phyloP scores from a whole-genome alignment of 2,329 filamentous ascomycete genomes.

The Leptosphaerulina australis region DNA sequence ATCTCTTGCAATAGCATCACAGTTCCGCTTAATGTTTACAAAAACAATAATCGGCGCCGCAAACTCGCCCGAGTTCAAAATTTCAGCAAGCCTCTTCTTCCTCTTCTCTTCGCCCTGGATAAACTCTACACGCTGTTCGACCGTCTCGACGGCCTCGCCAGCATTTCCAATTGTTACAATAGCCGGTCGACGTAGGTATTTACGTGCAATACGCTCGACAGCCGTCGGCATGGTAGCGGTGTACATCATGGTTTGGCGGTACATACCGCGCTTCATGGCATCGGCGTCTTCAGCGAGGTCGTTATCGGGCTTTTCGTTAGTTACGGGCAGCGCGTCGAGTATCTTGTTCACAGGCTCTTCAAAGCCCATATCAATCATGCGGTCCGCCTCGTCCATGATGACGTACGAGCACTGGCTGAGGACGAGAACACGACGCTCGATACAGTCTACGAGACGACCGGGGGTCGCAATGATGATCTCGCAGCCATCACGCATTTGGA shows the following conservation, averaged over 20 bases:
- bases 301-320: conserved; percentile 92
- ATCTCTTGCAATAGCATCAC: conserved; percentile 90
- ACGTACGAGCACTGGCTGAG: conserved; percentile 97
- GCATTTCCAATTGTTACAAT: conserved; percentile 93
- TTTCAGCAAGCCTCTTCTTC: conserved; percentile 94
- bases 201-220: conserved; percentile 94
- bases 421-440: conserved; percentile 89
- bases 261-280: conserved; percentile 84
- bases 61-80: conserved; percentile 81
- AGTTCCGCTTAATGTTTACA: conserved; percentile 99
- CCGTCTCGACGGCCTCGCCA: conserved; percentile 95
- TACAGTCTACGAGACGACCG: conserved; percentile 94
- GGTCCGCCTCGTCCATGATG: conserved; percentile 99
- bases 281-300: conserved; percentile 86
- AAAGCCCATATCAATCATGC: conserved; percentile 98
- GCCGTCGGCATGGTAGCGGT: conserved; percentile 95
- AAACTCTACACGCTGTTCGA: conserved; percentile 96
- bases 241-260: conserved; percentile 99
- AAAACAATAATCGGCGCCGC: conserved; percentile 95
- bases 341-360: conserved; percentile 98
- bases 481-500: conserved; percentile 85
- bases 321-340: conserved; percentile 87
- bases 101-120: conserved; percentile 89
- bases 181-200: conserved; percentile 90
- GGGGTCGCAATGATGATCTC: conserved; percentile 99